Conservation (phyloP, 2,329 filamentous ascomycete species). For the Beauveria varroae region DNA sequence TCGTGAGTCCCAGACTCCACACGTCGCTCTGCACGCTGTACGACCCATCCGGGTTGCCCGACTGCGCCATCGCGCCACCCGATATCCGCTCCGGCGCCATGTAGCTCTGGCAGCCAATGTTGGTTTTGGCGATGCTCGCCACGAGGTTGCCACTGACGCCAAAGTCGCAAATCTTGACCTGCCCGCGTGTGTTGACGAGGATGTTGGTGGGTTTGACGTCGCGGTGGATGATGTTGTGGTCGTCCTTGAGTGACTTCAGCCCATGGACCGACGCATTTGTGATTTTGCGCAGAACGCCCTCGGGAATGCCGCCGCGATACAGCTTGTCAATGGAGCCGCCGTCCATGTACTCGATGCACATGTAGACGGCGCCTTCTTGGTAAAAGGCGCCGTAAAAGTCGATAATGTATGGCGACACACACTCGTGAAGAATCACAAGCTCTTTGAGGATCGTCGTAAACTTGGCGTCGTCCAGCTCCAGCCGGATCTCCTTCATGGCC, state of each 20-base stretch:
- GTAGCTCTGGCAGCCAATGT: constrained; percentile 98
- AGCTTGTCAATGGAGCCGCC: constrained; percentile 96
- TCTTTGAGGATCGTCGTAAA: constrained; percentile 98
- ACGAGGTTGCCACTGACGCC: constrained; percentile 95
- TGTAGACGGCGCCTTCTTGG: constrained; percentile 97
- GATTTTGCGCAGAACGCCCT: constrained; percentile 82
- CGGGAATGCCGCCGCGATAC: constrained; percentile 83
- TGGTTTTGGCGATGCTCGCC: constrained; percentile 95
- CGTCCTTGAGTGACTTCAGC: constrained; percentile 87
- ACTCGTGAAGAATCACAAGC: constrained; percentile 90
- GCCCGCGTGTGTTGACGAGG: constrained; percentile 77
- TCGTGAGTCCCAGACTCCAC: constrained; percentile 88
- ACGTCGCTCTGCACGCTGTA: constrained; percentile 98
- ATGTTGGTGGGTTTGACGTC: constrained; percentile 99
- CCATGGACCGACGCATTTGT: constrained; percentile 85
- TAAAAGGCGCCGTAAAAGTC: constrained; percentile 99
- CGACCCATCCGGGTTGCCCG: constrained; percentile 66
- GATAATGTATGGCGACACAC: constrained; percentile 91
- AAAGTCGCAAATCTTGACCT: constrained; percentile 98
- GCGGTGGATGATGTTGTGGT: constrained; percentile 98
- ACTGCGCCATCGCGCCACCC: constrained; percentile 69
- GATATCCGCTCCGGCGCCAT: constrained; percentile 97
- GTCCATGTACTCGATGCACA: constrained; percentile 99
- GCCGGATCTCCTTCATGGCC: constrained; percentile 98
- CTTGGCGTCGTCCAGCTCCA: constrained; percentile 94